A percentile compares a stretch with the other conserved stretches of the same genome.
These are phyloP conservation scores for Monosporozyma unispora DNA, from an alignment of 805 yeast genomes.

Conservation along the genomic window DNA sequence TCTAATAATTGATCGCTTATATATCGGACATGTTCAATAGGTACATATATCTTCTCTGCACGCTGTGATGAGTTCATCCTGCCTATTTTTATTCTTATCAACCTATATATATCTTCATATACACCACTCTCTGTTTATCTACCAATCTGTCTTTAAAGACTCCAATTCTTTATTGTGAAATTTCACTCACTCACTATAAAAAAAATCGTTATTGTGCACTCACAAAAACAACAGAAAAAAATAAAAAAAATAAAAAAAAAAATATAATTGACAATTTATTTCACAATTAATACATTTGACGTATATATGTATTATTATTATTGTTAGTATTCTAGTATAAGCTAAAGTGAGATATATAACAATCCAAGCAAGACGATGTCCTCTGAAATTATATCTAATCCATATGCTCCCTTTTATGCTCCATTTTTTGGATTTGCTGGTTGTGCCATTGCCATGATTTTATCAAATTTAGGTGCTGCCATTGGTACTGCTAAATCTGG, in stretches of 20 bases:
- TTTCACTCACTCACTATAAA: too few species aligned
- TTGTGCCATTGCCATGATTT: constrained; percentile 84
- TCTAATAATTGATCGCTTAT: constrained; percentile 24
- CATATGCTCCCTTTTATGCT: constrained; percentile 82
- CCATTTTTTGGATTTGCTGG: constrained; percentile 98
- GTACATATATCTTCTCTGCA: constrained; percentile 14
- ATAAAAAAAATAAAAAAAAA: too few species aligned
- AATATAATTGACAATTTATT: too few species aligned
- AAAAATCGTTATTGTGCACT: too few species aligned
- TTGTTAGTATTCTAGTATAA: too few species aligned
- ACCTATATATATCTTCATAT: too few species aligned
- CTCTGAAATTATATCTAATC: constrained; percentile 29
- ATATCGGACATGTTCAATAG: constrained; percentile 21
- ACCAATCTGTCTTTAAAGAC: too few species aligned
- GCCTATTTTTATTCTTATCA: not conserved
- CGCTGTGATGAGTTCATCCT: not conserved
- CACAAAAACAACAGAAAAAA: too few species aligned
- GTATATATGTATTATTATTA: not conserved
- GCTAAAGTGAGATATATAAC: too few species aligned
- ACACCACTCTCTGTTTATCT: too few species aligned
- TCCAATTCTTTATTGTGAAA: too few species aligned
- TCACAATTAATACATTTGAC: too few species aligned
- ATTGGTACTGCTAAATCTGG: constrained; percentile 98
- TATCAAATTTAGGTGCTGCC: constrained; percentile 96
- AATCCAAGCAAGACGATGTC: constrained; percentile 4